These are phyloP conservation scores for Bauhinia variegata DNA, from an alignment of 306 rosid species.

Conservation along the genomic window DNA sequence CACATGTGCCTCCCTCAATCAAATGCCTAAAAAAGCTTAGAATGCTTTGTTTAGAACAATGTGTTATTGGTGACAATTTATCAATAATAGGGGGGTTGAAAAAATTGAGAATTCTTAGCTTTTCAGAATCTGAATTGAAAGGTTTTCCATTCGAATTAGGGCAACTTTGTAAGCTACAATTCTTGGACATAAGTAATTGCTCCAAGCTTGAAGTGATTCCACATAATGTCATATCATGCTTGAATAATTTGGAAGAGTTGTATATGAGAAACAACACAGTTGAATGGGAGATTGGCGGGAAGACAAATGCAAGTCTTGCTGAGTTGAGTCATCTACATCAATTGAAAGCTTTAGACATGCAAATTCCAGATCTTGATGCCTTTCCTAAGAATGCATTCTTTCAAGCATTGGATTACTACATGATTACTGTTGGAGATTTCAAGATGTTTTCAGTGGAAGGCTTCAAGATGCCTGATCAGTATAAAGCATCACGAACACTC, in stretches of 20 bases:
- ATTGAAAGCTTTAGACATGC: conserved; percentile 25
- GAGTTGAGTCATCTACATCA: conserved; percentile 34
- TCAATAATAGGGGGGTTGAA: conserved; percentile 40
- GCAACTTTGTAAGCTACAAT: conserved; percentile 28
- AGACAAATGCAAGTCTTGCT: background rate
- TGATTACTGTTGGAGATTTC: conserved; percentile 38
- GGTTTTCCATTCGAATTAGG: conserved; percentile 35
- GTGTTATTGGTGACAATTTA: conserved; percentile 25
- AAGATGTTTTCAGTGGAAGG: no score
- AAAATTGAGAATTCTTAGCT: conserved; percentile 47
- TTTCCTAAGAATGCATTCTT: conserved; percentile 31
- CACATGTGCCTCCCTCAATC: background rate
- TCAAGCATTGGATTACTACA: conserved; percentile 20
- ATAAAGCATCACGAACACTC: no score
- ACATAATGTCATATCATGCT: no score
- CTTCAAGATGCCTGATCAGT: no score
- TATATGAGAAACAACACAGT: conserved; percentile 32
- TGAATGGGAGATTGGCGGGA: conserved; percentile 15
- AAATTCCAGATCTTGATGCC: conserved; percentile 12
- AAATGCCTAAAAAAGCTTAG: conserved; percentile 20
- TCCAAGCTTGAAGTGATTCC: conserved; percentile 29
- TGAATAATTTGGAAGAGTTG: no score
- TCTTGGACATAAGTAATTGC: conserved; percentile 39
- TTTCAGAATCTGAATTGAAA: conserved; percentile 17
- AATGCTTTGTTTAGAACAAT: conserved; percentile 40